phyloP scores from a whole-genome alignment of 2,329 filamentous ascomycete genomes.

The Botryosphaeria agaves region DNA sequence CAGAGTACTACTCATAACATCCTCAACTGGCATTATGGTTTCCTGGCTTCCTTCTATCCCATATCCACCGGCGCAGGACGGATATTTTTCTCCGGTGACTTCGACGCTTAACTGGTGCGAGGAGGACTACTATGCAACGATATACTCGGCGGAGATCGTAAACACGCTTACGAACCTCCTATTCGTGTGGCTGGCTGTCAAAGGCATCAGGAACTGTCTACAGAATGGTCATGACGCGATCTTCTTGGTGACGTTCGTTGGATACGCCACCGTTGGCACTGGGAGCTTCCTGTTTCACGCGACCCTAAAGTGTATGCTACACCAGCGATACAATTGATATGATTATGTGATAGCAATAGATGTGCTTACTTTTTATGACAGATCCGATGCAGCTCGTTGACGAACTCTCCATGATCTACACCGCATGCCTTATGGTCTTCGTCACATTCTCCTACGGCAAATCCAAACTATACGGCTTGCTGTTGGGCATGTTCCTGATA shows the following conservation, averaged over 20 bases:
- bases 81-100: constrained; percentile 53
- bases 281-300: constrained; percentile 48
- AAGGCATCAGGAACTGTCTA: constrained; percentile 58
- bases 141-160: constrained; percentile 60
- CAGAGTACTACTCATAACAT: constrained; percentile 3
- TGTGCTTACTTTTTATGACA: constrained; percentile 13
- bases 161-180: constrained; percentile 69
- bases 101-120: constrained; percentile 67
- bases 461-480: constrained; percentile 29
- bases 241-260: constrained; percentile 50
- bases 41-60: constrained; percentile 25
- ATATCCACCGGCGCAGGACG: constrained; percentile 33
- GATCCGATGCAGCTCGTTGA: constrained; percentile 57
- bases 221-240: constrained; percentile 56
- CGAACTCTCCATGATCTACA: constrained; percentile 57
- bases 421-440: constrained; percentile 51
- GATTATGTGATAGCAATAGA: too few species aligned
- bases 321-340: too few species aligned
- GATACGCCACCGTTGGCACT: constrained; percentile 42
- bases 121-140: constrained; percentile 63
- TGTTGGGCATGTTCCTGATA: constrained; percentile 40
- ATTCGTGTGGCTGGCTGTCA: constrained; percentile 62
- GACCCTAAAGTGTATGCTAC: constrained; percentile 39
- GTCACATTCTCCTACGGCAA: constrained; percentile 59
- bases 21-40: constrained; percentile 15